Evolutionary conservation across 2,329 filamentous ascomycete species (phyloP), one percentile per base, ranked within the genome.

Genomic region (Fonsecaea erecta): DNA sequence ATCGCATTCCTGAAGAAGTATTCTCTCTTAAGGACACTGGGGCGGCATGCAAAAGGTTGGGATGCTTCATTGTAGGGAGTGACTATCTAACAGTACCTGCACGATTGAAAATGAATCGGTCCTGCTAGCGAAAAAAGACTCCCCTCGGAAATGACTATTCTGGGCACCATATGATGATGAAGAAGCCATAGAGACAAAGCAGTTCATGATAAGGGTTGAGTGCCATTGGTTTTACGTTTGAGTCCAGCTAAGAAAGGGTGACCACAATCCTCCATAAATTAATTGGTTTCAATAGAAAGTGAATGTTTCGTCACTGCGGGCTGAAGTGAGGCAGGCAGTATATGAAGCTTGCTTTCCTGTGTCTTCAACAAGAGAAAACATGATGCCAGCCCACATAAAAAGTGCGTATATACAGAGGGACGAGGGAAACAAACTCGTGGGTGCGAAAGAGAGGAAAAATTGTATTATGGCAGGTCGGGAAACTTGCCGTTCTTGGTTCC

Each of bases 71-170:
- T 97, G 91, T 96, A 79, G 84, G 90, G 92, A 92, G 88, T 87
- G 87, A 86, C 93, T 96, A 97, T 97, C 93, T 96, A 97, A 94
- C 92, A 85, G 90, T 88, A 89, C 86, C 85, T 90, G 89, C 91
- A 92, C 87, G 78, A 52, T 14, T n/a, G 80, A 76, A 78, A 77
- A 76, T 81, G 86, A 91, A 48, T 93, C 34, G 92, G 91, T 89
- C 89, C 91, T 87, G 93, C 91, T 97, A 97, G 93, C 93, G 93
- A 93, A 96, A 93, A 93, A 91, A 91, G 90, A 90, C 90, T 91
- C 90, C 88, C 63, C 88, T 58, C 75, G 73, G 63, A 68, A 52
- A 63, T 67, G 71, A 75, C 80, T 90, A 77, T 77, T 97, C 91
- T 97, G 78, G 91, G 91, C 93, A 95, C 88, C 82, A 54, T 80